These are phyloP conservation scores for Coemansia asiatica DNA, from an alignment of 192 early-diverging fungal species.

Conservation along the genomic window DNA sequence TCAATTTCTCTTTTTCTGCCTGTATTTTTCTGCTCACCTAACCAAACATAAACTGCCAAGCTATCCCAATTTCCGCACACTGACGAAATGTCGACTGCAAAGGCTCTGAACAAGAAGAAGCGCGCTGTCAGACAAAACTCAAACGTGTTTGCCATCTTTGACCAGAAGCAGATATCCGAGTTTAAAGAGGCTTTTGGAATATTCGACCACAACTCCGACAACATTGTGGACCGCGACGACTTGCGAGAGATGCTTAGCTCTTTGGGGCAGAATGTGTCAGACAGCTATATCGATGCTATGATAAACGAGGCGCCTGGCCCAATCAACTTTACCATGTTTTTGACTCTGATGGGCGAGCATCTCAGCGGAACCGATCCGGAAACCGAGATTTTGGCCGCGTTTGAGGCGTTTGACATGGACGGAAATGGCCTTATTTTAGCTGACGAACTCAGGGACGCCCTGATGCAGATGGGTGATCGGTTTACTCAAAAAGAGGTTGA, in stretches of 20 bases:
- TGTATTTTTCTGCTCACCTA: not conserved
- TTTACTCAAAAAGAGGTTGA: conserved; percentile 93
- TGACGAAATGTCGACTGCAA: conserved; percentile 24
- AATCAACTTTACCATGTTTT: conserved; percentile 98
- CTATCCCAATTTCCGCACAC: not conserved
- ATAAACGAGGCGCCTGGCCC: conserved; percentile 79
- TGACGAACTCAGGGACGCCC: conserved; percentile 77
- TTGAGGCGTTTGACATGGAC: conserved; percentile 88
- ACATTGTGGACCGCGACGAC: conserved; percentile 89
- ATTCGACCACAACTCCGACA: conserved; percentile 92
- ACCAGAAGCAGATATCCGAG: conserved; percentile 91
- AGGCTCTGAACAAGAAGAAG: conserved; percentile 73
- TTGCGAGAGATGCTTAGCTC: conserved; percentile 84
- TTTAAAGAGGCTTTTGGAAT: conserved; percentile 97
- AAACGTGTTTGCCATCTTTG: conserved; percentile 98
- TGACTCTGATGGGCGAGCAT: conserved; percentile 95
- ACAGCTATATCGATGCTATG: conserved; percentile 86
- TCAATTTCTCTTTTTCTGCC: not conserved
- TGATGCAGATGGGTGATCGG: conserved; percentile 93
- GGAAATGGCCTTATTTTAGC: conserved; percentile 78
- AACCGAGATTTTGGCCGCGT: conserved; percentile 86
- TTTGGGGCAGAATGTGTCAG: conserved; percentile 67
- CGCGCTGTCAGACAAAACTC: conserved; percentile 91
- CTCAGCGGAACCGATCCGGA: conserved; percentile 89
- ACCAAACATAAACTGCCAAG: not conserved